Evolutionary conservation across 768 basidiomycete species (phyloP).

Genomic region (Panaeolus papilionaceus): DNA sequence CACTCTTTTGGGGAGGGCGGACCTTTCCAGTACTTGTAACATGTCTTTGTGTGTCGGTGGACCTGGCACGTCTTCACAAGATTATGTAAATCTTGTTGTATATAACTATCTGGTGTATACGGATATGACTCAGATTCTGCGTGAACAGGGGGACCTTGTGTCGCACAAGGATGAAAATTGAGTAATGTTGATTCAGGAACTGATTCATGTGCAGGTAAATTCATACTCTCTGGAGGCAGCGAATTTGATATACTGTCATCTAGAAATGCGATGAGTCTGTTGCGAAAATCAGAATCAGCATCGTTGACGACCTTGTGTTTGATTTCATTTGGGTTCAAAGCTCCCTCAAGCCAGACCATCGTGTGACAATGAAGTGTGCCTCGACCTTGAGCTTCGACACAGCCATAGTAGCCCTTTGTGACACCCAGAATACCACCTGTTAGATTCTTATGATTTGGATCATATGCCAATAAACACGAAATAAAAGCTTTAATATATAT

Average conservation of each 20-base stretch:
- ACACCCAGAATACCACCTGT: constrained; percentile 25
- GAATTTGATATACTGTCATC: constrained; percentile 16
- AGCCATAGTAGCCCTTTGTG: no score
- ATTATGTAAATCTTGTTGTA: constrained; percentile 32
- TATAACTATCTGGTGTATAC: no score
- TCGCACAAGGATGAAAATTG: no score
- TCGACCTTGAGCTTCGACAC: no score
- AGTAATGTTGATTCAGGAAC: no score
- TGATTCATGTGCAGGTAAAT: no score
- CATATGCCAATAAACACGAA: constrained; percentile 29
- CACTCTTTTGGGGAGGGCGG: constrained; percentile 32
- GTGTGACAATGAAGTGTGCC: constrained; percentile 44
- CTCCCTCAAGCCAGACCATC: constrained; percentile 43
- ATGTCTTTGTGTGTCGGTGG: constrained; percentile 40
- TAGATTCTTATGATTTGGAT: constrained; percentile 17
- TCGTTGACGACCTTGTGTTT: constrained; percentile 17
- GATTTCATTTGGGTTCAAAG: constrained; percentile 32
- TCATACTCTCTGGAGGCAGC: no score
- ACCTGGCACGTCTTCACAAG: constrained; percentile 35
- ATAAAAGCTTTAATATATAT: constrained; percentile 42
- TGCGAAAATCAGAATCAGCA: constrained; percentile 10
- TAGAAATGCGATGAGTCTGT: constrained; percentile 13
- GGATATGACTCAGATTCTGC: no score
- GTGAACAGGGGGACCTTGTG: constrained; percentile 13
- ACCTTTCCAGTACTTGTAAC: constrained; percentile 44